Evolutionary conservation across 441 rosid genomes (phyloP).

Genomic region (Gossypium aridum): DNA sequence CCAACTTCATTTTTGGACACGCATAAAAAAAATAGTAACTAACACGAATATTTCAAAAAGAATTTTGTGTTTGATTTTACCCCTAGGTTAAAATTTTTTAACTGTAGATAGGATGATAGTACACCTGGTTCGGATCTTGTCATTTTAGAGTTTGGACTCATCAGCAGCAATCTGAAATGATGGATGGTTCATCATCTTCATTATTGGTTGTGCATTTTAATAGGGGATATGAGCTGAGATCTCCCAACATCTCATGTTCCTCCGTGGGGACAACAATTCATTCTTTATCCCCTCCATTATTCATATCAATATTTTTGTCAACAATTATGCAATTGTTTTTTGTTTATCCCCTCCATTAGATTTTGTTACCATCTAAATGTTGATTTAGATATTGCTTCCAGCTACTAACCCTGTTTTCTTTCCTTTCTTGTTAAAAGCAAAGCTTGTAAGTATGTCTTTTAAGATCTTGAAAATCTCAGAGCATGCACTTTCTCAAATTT

Average conservation of each 20-base stretch:
- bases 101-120: not conserved
- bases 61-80: not conserved
- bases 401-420: not conserved
- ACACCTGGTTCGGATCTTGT: conserved; percentile 8
- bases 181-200: not conserved
- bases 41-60: no score
- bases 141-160: conserved; percentile 11
- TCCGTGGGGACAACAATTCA: not conserved
- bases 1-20: no score
- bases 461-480: not conserved
- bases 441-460: not conserved
- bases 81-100: not conserved
- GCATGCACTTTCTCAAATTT: not conserved
- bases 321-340: not conserved
- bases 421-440: not conserved
- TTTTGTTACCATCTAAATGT: not conserved
- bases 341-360: not conserved
- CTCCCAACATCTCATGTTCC: conserved; percentile 10
- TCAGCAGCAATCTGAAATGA: not conserved
- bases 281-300: not conserved
- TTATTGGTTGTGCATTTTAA: not conserved
- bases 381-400: not conserved
- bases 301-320: not conserved
- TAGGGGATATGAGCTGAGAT: not conserved
- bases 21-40: no score